Evolutionary conservation across 2,329 filamentous ascomycete species (phyloP).

Genomic region (Aspergillus candidus): DNA sequence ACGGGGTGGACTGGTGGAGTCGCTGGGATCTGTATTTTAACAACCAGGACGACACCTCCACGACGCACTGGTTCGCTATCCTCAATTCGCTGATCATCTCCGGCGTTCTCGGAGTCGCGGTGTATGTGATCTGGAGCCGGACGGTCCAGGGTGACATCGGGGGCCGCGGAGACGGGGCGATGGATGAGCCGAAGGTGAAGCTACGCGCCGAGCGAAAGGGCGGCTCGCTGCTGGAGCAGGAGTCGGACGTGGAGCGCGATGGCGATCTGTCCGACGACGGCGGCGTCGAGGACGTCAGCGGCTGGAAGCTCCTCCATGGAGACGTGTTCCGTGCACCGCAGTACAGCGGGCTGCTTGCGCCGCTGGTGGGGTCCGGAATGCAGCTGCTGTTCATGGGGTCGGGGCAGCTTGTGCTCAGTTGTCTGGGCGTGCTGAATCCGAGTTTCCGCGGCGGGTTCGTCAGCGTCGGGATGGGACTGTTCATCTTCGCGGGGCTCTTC

Average conservation of each 20-base stretch:
- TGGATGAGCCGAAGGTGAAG: conserved; percentile 63
- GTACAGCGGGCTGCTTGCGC: conserved; percentile 67
- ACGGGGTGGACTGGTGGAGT: conserved; percentile 71
- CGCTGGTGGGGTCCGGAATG: conserved; percentile 76
- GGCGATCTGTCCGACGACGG: conserved; percentile 62
- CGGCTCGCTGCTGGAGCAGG: conserved; percentile 55
- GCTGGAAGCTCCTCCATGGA: conserved; percentile 84
- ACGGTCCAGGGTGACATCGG: conserved; percentile 76
- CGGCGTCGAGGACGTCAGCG: conserved; percentile 68
- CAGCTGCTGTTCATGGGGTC: conserved; percentile 77
- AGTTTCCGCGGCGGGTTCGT: conserved; percentile 87
- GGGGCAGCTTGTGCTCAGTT: conserved; percentile 66
- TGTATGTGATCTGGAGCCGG: conserved; percentile 72
- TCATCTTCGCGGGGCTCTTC: conserved; percentile 75
- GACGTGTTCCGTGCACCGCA: conserved; percentile 75
- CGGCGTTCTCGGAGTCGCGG: conserved; percentile 68
- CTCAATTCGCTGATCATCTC: conserved; percentile 82
- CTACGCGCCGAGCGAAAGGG: conserved; percentile 47
- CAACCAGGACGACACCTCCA: conserved; percentile 73
- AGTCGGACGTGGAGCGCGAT: conserved; percentile 48
- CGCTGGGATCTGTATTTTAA: conserved; percentile 88
- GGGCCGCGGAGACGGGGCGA: conserved; percentile 58
- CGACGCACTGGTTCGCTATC: conserved; percentile 83
- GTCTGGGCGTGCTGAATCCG: conserved; percentile 72
- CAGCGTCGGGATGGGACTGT: conserved; percentile 75